A percentile compares a stretch with the other conserved stretches of the same genome.
Conservation (phyloP, 2,329 filamentous ascomycete species). For the Trichoderma hamatum region DNA sequence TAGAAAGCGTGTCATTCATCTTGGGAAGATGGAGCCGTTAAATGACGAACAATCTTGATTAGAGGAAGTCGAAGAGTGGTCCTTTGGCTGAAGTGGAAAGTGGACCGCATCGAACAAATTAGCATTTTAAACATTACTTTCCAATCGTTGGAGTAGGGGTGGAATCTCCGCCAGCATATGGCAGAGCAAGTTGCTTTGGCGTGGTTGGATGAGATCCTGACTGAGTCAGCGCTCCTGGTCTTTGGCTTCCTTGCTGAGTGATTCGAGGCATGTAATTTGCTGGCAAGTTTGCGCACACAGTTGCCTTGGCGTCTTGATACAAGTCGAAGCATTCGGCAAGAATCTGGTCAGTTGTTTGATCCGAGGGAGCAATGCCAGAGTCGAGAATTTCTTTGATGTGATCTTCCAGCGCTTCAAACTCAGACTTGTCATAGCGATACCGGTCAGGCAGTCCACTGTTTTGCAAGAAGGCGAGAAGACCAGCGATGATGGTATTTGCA, state of each 20-base stretch:
- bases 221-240: not conserved
- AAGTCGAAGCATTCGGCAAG: constrained; percentile 52
- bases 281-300: constrained; percentile 52
- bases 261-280: constrained; percentile 43
- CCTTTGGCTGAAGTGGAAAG: not conserved
- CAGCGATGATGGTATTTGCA: constrained; percentile 54
- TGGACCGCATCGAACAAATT: not conserved
- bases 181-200: constrained; percentile 1
- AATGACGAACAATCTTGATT: constrained; percentile 19
- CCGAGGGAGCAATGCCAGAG: constrained; percentile 48
- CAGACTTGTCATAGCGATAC: constrained; percentile 53
- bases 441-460: constrained; percentile 58
- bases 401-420: constrained; percentile 55
- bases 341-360: constrained; percentile 49
- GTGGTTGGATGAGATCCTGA: not conserved
- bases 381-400: constrained; percentile 55
- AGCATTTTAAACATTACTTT: constrained; percentile 6
- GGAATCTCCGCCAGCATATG: not conserved
- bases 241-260: not conserved
- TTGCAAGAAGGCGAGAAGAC: constrained; percentile 55
- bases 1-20: constrained; percentile 19
- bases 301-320: constrained; percentile 51
- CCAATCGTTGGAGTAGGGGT: not conserved
- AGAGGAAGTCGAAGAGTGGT: not conserved
- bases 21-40: constrained; percentile 15